These are phyloP conservation scores for Rubroboletus satanas DNA, from an alignment of 768 basidiomycete species.

Conservation along the genomic window DNA sequence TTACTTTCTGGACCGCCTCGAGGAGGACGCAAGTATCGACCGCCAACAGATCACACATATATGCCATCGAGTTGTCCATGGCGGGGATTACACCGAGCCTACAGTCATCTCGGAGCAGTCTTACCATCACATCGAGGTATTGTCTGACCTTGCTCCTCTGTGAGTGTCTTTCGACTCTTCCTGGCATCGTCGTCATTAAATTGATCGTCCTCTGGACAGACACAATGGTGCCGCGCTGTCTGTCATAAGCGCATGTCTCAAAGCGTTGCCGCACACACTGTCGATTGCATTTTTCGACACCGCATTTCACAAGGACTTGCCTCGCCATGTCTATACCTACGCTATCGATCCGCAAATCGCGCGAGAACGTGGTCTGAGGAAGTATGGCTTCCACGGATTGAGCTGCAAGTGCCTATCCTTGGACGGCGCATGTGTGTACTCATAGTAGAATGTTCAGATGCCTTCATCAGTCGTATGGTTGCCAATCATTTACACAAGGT, in stretches of 20 bases:
- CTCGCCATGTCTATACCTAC: constrained; percentile 72
- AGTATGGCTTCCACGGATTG: constrained; percentile 91
- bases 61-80: constrained; percentile 86
- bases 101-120: constrained; percentile 65
- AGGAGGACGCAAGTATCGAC: constrained; percentile 41
- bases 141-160: constrained; percentile 81
- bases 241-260: constrained; percentile 58
- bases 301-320: constrained; percentile 76
- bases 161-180: constrained; percentile 34
- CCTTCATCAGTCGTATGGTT: constrained; percentile 64
- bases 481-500: constrained; percentile 58
- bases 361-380: constrained; percentile 63
- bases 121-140: constrained; percentile 65
- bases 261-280: constrained; percentile 58
- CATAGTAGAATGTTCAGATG: constrained; percentile 38
- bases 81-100: constrained; percentile 72
- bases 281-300: constrained; percentile 90
- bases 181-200: neutral
- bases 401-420: constrained; percentile 45
- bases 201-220: constrained; percentile 27
- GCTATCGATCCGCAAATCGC: constrained; percentile 66
- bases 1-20: constrained; percentile 52
- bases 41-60: constrained; percentile 45
- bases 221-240: constrained; percentile 62
- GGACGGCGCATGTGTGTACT: neutral